Evolutionary conservation across 148 eudicot genomes (phyloP).

Genomic region (Camellia japonica): DNA sequence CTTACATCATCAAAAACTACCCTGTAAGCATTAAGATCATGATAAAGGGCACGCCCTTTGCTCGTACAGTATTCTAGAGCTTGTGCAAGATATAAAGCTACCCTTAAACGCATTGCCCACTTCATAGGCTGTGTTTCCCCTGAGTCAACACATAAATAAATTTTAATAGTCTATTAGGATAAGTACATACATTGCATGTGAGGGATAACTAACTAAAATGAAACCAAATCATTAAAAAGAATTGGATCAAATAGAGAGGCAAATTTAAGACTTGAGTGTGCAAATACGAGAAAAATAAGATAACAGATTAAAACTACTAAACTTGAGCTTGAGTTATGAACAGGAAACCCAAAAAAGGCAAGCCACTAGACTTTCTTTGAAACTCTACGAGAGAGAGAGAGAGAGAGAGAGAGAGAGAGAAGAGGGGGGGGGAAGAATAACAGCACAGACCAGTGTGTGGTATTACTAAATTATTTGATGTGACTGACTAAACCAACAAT

Average conservation of each 20-base stretch:
- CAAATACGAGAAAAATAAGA: neutral
- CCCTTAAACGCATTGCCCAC: constrained; percentile 98
- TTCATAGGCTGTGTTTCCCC: constrained; percentile 95
- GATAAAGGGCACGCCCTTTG: constrained; percentile 88
- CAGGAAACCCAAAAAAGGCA: neutral
- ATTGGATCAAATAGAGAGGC: neutral
- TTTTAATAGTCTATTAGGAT: neutral
- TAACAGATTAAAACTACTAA: neutral
- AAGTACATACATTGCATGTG: neutral
- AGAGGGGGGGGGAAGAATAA: too few species aligned
- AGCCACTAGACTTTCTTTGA: neutral
- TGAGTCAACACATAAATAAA: constrained; percentile 31
- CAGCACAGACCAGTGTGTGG: neutral
- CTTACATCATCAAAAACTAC: constrained; percentile 88
- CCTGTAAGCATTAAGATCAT: constrained; percentile 96
- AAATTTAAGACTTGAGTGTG: neutral
- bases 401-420: too few species aligned
- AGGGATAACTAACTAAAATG: neutral
- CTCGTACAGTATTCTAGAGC: constrained; percentile 91
- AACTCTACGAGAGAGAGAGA: neutral
- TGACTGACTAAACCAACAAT: neutral
- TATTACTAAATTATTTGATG: neutral
- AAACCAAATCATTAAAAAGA: neutral
- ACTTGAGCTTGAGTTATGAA: neutral
- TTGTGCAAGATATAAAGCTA: constrained; percentile 88